Evolutionary conservation across 108 stramenopile genomes (phyloP).

Genomic region (Cylindrotheca fusiformis): DNA sequence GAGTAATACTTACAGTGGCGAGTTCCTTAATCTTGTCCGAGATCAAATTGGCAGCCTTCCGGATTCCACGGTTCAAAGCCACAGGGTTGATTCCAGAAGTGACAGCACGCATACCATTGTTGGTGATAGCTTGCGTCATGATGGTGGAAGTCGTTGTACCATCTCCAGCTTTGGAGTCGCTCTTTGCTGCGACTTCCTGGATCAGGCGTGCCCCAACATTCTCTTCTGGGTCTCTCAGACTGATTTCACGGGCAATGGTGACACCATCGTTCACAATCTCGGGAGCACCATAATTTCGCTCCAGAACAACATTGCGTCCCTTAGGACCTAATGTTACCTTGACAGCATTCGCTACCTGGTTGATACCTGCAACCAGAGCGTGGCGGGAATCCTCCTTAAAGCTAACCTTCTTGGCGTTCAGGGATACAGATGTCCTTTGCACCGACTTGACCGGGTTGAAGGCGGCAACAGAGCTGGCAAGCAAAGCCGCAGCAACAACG

Average conservation of each 20-base stretch:
- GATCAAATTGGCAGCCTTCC: slow-evolving; percentile 75
- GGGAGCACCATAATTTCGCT: slow-evolving; percentile 93
- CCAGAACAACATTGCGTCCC: slow-evolving; percentile 96
- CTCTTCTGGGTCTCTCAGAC: slow-evolving; percentile 83
- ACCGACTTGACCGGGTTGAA: slow-evolving; percentile 14
- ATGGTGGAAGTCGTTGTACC: slow-evolving; percentile 97
- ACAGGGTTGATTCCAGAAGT: slow-evolving; percentile 93
- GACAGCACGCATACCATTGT: slow-evolving; percentile 92
- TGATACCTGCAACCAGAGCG: slow-evolving; percentile 91
- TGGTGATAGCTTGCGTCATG: slow-evolving; percentile 95
- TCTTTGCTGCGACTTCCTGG: slow-evolving; percentile 94
- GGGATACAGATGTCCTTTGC: slow-evolving; percentile 8
- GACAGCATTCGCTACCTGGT: slow-evolving; percentile 94
- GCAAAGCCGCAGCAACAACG: slow-evolving; percentile 14
- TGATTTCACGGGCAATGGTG: slow-evolving; percentile 92
- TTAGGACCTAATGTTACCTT: slow-evolving; percentile 97
- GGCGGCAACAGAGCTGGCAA: slow-evolving; percentile 27
- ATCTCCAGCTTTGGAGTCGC: slow-evolving; percentile 95
- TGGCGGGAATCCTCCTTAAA: slow-evolving; percentile 89
- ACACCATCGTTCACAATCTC: slow-evolving; percentile 98
- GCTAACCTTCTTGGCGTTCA: slow-evolving; percentile 78
- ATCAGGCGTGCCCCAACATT: slow-evolving; percentile 93
- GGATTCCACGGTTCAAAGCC: slow-evolving; percentile 87
- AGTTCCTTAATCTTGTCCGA: slow-evolving; percentile 72
- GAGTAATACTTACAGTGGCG: slow-evolving; percentile 63